phyloP scores from a whole-genome alignment of 768 basidiomycete species.

The Boletus eberwhitei region DNA sequence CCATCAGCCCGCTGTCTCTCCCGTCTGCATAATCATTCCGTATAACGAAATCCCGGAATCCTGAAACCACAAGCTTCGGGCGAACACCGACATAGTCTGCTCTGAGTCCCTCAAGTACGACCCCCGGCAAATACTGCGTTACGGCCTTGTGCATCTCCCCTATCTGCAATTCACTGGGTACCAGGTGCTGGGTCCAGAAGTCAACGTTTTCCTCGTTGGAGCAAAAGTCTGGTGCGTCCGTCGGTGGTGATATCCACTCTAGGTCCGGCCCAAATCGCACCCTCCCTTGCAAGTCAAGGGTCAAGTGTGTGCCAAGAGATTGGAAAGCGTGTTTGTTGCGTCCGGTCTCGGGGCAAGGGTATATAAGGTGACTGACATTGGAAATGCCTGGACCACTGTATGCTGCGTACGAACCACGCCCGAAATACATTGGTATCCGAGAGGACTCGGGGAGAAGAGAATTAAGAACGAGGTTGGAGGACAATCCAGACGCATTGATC shows the following conservation, averaged over 20 bases:
- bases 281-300: conserved; percentile 79
- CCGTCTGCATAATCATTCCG: conserved; percentile 57
- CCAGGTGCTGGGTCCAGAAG: conserved; percentile 72
- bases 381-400: conserved; percentile 79
- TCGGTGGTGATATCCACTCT: conserved; percentile 72
- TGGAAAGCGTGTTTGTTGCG: conserved; percentile 64
- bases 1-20: conserved; percentile 45
- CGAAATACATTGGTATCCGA: conserved; percentile 75
- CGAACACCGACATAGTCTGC: conserved; percentile 86
- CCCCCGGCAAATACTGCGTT: conserved; percentile 66
- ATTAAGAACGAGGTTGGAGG: conserved; percentile 68
- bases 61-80: conserved; percentile 81
- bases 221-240: conserved; percentile 25
- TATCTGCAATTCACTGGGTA: conserved; percentile 58
- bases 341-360: conserved; percentile 79
- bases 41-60: conserved; percentile 84
- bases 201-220: conserved; percentile 49
- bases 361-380: conserved; percentile 73
- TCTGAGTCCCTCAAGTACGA: conserved; percentile 56
- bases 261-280: conserved; percentile 92
- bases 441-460: conserved; percentile 53
- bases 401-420: conserved; percentile 81
- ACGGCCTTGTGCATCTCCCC: conserved; percentile 70
- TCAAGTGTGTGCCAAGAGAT: conserved; percentile 89
- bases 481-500: conserved; percentile 81